Evolutionary conservation across 2,329 filamentous ascomycete genomes (phyloP), one percentile per base, ranked within the genome.

Genomic region (Cytospora leucostoma): DNA sequence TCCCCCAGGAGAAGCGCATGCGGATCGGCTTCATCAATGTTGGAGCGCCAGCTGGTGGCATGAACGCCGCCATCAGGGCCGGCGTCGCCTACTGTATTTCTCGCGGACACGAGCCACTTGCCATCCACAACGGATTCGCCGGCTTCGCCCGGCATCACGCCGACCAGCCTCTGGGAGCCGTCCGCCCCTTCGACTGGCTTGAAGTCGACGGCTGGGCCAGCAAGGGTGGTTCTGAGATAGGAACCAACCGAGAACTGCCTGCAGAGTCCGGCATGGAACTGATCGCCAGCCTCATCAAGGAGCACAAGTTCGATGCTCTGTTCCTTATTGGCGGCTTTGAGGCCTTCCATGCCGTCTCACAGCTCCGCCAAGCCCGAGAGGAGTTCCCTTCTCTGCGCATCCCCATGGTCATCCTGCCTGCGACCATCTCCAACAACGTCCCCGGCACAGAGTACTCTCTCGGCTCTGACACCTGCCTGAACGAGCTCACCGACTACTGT

Each of bases 351-450:
- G 89, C 95, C 2, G 84, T 97, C 38, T 92, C 91, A 52, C 90
- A 98, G 76, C 83, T 99, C 65, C 89, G 93, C 69, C 87, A 91
- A 78, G 93, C 90, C 15, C 84, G 93, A 62, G 84, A 87, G 40
- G 78, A 91, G 66, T 97, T 91, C 77, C 88, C 91, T 12, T 89
- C 90, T 1, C 90, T 99, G 73, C 93, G 92, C 76, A 97, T 99
- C 67, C 95, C 95, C 21, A 92, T 98, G 83, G 85, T 90, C 59
- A 84, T 97, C 50, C 83, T 99, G 33, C 95, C 95, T 0, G 95
- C 95, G n/a, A 99, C 95, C 11, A 94, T 99, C 70, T 97, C 92
- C 68, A 99, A 99, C 83, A 99, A 99, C 75, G 95, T 99, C 5
- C 95, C 95, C 0, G 95, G 95, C 47, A 97, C 94, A 0, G 95